Base-by-base conservation (phyloP, 2,329 filamentous ascomycete species). In the Neocucurbitaria cava region DNA sequence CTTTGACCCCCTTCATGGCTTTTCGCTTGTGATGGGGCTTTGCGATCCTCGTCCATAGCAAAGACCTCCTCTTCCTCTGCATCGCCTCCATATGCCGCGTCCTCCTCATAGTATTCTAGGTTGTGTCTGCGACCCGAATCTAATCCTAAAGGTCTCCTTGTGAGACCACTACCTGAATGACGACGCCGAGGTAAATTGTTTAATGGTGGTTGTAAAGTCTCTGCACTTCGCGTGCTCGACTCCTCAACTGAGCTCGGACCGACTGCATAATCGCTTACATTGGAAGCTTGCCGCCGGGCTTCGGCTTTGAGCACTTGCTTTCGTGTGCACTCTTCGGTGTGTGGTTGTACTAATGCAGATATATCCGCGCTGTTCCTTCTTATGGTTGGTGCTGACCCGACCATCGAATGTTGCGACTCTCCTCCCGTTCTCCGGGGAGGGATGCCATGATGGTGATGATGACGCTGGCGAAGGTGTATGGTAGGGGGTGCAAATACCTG, bases 41-140 rank as follows among this genome's bases (percentile, higher is more conserved):
- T 68, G 6, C 54, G 53, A 18, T 76, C 72, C 52, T 85, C 82
- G 64, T 90, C 88, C 86, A 90, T 90, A 2, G 83, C 69, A 64
- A 91, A 90, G 6, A 89, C 86, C 30, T 85, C 86, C 30, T 85
- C 83, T 61, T 91, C 89, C 57, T 89, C 89, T 62, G 87, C 87
- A 75, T 94, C 92, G 1, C 87, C 90, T 38, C 87, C 87, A 68
- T 96, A 94, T 20, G 93, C 92, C 23, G 94, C 92, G 24, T 94
- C 91, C 64, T 96, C 91, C 68, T 96, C 92, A 66, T 96, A 91
- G 65, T 93, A 96, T 72, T 96, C 88, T n/a, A 97, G 81, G 59
- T 90, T 85, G n/a, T 91, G 89, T 47, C 89, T 82, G 9, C 85
- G 82, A 21, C 70, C 76, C 11, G 83, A 84, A 42, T 84, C 81